phyloP scores from a whole-genome alignment of 2,329 filamentous ascomycete species.

The Epichloe gansuensis region DNA sequence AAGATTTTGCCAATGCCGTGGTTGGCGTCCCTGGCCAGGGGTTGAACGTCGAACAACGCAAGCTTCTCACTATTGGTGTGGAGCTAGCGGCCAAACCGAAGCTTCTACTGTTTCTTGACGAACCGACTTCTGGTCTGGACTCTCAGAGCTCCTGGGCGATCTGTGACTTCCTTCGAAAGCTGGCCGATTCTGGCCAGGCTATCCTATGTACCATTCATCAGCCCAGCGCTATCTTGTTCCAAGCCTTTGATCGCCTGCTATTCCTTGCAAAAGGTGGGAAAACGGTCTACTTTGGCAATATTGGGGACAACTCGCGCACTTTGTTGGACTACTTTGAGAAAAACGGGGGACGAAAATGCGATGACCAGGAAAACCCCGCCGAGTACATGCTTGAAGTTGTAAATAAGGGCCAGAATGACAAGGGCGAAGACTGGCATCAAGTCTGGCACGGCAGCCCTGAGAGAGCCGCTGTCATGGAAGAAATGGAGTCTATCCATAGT shows the following conservation, averaged over 20 bases:
- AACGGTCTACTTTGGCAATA: constrained; percentile 57
- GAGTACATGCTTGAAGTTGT: constrained; percentile 58
- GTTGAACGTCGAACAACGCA: constrained; percentile 48
- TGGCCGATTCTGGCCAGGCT: constrained; percentile 41
- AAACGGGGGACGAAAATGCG: constrained; percentile 48
- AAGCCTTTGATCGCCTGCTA: constrained; percentile 45
- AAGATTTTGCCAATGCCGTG: constrained; percentile 52
- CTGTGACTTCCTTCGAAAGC: constrained; percentile 46
- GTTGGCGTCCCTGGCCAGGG: constrained; percentile 50
- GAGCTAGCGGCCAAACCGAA: constrained; percentile 44
- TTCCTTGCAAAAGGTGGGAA: constrained; percentile 52
- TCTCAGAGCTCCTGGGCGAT: constrained; percentile 52
- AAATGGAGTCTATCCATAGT: constrained; percentile 50
- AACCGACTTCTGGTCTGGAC: constrained; percentile 50
- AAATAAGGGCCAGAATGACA: constrained; percentile 25
- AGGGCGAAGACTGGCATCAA: constrained; percentile 47
- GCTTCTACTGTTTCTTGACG: constrained; percentile 49
- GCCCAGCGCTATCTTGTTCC: constrained; percentile 39
- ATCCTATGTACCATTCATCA: constrained; percentile 44
- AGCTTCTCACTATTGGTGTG: constrained; percentile 49
- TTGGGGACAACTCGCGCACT: constrained; percentile 44
- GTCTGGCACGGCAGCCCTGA: constrained; percentile 49
- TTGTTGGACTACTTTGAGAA: constrained; percentile 51
- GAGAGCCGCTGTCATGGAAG: constrained; percentile 37
- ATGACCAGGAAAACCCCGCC: constrained; percentile 54